phyloP scores from a whole-genome alignment of 495 filamentous ascomycete species.

The Aspergillus ostianus region DNA sequence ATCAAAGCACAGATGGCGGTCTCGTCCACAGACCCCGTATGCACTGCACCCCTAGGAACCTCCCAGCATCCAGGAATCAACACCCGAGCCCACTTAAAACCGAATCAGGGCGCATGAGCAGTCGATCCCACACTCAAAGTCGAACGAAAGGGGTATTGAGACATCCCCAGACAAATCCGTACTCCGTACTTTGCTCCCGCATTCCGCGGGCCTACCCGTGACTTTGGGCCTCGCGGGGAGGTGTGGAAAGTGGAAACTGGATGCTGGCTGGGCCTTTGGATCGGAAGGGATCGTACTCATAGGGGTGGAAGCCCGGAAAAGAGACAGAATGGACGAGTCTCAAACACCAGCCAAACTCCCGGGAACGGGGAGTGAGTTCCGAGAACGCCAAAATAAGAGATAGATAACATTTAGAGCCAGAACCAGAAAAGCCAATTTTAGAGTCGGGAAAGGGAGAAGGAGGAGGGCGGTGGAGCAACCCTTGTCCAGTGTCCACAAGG shows the following conservation, averaged over 20 bases:
- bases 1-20: not conserved
- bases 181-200: not conserved
- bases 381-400: not conserved
- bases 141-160: not conserved
- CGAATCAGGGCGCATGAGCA: not conserved
- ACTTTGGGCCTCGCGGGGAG: not conserved
- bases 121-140: not conserved
- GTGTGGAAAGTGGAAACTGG: too few species aligned
- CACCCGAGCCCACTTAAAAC: not conserved
- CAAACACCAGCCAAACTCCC: not conserved
- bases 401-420: too few species aligned
- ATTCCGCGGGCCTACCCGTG: not conserved
- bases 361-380: not conserved
- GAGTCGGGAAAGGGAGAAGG: too few species aligned
- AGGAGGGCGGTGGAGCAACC: not conserved
- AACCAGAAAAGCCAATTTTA: too few species aligned
- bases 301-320: not conserved
- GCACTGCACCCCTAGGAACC: too few species aligned
- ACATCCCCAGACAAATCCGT: not conserved
- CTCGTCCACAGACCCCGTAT: not conserved
- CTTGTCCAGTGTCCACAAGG: not conserved
- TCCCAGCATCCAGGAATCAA: not conserved
- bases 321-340: not conserved
- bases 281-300: not conserved
- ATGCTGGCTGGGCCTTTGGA: not conserved